A percentile compares a stretch with the other conserved stretches of the same genome.
Evolutionary conservation across 768 basidiomycete species (phyloP).

Genomic region (Leccinum pellstonianum): DNA sequence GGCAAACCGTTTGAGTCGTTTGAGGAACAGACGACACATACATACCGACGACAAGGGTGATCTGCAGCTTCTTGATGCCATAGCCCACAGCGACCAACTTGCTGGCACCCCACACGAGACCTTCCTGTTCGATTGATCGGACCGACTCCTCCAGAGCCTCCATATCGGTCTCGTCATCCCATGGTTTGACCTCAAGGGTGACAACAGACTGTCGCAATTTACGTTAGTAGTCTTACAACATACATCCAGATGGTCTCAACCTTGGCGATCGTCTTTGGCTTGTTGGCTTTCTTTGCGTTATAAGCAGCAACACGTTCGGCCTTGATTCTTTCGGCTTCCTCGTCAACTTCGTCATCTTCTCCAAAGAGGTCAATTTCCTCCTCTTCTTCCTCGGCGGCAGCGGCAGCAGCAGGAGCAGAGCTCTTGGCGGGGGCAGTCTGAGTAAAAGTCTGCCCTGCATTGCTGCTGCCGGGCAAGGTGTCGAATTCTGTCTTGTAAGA

Average conservation of each 20-base stretch:
- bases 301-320: slow-evolving; percentile 92
- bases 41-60: slow-evolving; percentile 58
- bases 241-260: slow-evolving; percentile 37
- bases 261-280: slow-evolving; percentile 87
- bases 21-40: neutral
- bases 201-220: slow-evolving; percentile 81
- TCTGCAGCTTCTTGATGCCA: slow-evolving; percentile 90
- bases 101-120: slow-evolving; percentile 94
- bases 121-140: slow-evolving; percentile 82
- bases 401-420: slow-evolving; percentile 44
- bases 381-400: slow-evolving; percentile 45
- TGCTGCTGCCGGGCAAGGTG: slow-evolving; percentile 82
- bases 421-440: slow-evolving; percentile 44
- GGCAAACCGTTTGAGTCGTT: slow-evolving; percentile 1
- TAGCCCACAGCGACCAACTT: slow-evolving; percentile 92
- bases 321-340: slow-evolving; percentile 84
- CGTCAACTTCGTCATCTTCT: slow-evolving; percentile 78
- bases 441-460: slow-evolving; percentile 71
- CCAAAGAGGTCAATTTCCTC: slow-evolving; percentile 88
- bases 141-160: slow-evolving; percentile 76
- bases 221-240: slow-evolving; percentile 13
- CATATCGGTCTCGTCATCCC: slow-evolving; percentile 99
- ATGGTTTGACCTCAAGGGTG: slow-evolving; percentile 97
- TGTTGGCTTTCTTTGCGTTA: slow-evolving; percentile 88
- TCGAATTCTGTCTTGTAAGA: slow-evolving; percentile 79